Evolutionary conservation across 148 eudicot genomes (phyloP).

Genomic region (Camellia japonica): DNA sequence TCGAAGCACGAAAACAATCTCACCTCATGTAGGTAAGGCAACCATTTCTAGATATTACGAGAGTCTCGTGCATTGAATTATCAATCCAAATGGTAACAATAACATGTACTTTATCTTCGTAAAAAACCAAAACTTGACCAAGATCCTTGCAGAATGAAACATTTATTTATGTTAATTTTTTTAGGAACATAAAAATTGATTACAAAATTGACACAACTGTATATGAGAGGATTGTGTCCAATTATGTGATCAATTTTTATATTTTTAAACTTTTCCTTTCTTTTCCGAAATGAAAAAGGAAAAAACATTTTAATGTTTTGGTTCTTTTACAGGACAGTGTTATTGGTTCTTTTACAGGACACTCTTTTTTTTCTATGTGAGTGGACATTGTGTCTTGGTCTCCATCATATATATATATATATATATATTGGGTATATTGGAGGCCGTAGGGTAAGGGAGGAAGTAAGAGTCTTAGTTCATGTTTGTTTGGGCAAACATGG

Average conservation of each 20-base stretch:
- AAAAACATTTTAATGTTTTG: neutral
- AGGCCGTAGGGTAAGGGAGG: no score
- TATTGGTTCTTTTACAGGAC: neutral
- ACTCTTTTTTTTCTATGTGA: neutral
- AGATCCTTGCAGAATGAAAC: neutral
- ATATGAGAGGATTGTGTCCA: no score
- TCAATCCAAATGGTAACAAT: neutral
- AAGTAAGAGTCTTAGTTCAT: no score
- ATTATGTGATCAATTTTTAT: no score
- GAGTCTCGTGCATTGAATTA: no score
- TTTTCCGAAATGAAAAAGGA: neutral
- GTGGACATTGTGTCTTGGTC: neutral
- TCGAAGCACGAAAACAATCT: no score
- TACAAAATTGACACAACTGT: no score
- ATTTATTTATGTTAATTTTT: no score
- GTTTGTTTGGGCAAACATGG: no score
- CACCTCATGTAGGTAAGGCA: no score
- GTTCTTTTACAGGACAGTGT: neutral
- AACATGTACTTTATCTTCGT: neutral
- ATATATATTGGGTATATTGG: neutral
- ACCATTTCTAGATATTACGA: no score
- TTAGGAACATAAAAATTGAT: no score
- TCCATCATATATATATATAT: neutral
- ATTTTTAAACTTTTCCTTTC: neutral
- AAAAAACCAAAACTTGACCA: neutral